Conservation (phyloP, 116 monocot genomes). For the Thalassia testudinum region DNA sequence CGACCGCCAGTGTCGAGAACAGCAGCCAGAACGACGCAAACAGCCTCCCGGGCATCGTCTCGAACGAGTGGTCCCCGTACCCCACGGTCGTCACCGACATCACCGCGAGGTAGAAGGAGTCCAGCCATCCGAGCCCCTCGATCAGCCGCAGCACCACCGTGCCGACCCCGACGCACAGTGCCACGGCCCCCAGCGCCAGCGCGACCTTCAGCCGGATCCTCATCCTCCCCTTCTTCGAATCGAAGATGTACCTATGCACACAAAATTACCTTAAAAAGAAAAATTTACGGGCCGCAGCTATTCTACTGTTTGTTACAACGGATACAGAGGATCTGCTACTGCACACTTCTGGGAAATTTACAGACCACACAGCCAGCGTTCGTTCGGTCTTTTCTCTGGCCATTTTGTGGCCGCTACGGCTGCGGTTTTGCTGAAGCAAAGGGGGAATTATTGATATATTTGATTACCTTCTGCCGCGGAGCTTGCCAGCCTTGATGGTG, state of each 20-base stretch:
- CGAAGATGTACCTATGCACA: conserved; percentile 7
- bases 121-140: conserved; percentile 16
- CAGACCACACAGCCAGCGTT: no score
- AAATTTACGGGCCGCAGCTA: no score
- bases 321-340: no score
- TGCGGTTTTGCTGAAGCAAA: no score
- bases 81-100: conserved; percentile 43
- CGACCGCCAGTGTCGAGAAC: conserved; percentile 51
- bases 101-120: conserved; percentile 28
- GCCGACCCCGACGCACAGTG: conserved; percentile 14
- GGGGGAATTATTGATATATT: no score
- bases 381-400: no score
- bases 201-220: conserved; percentile 27
- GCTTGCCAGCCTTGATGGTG: conserved; percentile 10
- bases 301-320: no score
- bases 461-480: no score
- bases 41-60: conserved; percentile 33
- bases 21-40: conserved; percentile 53
- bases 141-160: conserved; percentile 13
- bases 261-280: no score
- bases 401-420: background rate
- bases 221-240: conserved; percentile 29
- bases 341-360: no score
- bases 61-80: conserved; percentile 41
- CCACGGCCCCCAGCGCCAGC: conserved; percentile 16